phyloP scores from a whole-genome alignment of 805 yeast species.

The Candida patagonica region DNA sequence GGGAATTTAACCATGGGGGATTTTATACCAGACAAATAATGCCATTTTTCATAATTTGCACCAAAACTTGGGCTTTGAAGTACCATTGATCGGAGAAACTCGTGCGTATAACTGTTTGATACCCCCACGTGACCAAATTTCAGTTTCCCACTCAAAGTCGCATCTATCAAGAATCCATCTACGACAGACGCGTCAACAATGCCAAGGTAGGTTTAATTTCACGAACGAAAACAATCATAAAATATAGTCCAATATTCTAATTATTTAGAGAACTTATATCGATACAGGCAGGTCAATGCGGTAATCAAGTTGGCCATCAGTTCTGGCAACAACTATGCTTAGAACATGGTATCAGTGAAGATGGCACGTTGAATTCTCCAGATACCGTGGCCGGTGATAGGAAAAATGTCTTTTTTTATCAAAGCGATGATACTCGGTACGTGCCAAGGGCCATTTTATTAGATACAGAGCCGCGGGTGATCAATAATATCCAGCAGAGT shows the following conservation, averaged over 20 bases:
- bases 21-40: too few relatives aligned
- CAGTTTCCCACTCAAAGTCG: too few relatives aligned
- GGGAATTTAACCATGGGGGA: too few relatives aligned
- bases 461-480: slow-evolving; percentile 82
- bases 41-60: too few relatives aligned
- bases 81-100: too few relatives aligned
- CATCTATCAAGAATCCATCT: too few relatives aligned
- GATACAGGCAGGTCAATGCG: slow-evolving; percentile 71
- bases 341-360: slow-evolving; percentile 76
- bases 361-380: slow-evolving; percentile 40
- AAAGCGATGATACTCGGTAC: slow-evolving; percentile 63
- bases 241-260: neutral
- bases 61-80: too few relatives aligned
- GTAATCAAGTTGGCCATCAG: slow-evolving; percentile 87
- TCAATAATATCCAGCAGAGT: slow-evolving; percentile 48
- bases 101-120: too few relatives aligned
- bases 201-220: slow-evolving; percentile 12
- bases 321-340: slow-evolving; percentile 84
- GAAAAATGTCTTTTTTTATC: slow-evolving; percentile 74
- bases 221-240: neutral
- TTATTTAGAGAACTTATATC: slow-evolving; percentile 28
- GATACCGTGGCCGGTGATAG: slow-evolving; percentile 49
- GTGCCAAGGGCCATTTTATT: slow-evolving; percentile 82
- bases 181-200: slow-evolving; percentile 3
- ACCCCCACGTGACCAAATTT: too few relatives aligned